Base-by-base conservation (phyloP, 768 basidiomycete species). In the Cystobasidium onofrii region DNA sequence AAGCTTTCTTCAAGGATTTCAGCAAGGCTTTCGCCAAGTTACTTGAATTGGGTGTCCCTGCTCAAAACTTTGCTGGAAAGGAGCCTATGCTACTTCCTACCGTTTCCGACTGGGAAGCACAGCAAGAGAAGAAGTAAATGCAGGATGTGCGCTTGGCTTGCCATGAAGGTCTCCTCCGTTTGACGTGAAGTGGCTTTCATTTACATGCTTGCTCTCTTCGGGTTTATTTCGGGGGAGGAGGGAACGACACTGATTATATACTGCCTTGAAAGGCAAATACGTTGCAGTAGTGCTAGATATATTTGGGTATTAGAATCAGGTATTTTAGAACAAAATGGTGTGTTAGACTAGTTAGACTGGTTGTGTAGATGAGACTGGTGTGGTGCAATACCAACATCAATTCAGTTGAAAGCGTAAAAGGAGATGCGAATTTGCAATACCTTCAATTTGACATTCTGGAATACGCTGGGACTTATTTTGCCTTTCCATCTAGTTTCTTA, bases 1-100 rank as follows among this genome's bases (percentile, higher is more conserved):
- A 89, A 6, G 84, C 90, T 25, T 99, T 90, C 87, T 97, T 97
- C 86, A 88, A 89, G 80, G 95, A 97, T 91, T 96, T 81, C 77
- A 89, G 74, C 23, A 73, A 71, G 61, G 77, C 60, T n/a, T 78
- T 78, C 78, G 64, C 64, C n/a, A 76, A 77, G 77, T 86, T 98
- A 60, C 87, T 98, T 76, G 95, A 98, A 83, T 89, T 97, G 66
- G 95, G 95, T 77, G 92, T 98, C 10, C 95, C 95, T 54, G 81
- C 84, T 17, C 80, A 86, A 73, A 95, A 98, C 82, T 91, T 88
- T 79, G 86, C 80, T 7, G 72, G 55, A 65, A 44, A 77, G 66
- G 17, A 31, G 18, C 64, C 76, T 7, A 27, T 62, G 15, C 69
- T 77, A 43, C 39, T 64, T 10, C 63, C 57, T 60, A 60, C 57